Evolutionary conservation across 257 asterid species (phyloP).

Genomic region (Ballota nigra): DNA sequence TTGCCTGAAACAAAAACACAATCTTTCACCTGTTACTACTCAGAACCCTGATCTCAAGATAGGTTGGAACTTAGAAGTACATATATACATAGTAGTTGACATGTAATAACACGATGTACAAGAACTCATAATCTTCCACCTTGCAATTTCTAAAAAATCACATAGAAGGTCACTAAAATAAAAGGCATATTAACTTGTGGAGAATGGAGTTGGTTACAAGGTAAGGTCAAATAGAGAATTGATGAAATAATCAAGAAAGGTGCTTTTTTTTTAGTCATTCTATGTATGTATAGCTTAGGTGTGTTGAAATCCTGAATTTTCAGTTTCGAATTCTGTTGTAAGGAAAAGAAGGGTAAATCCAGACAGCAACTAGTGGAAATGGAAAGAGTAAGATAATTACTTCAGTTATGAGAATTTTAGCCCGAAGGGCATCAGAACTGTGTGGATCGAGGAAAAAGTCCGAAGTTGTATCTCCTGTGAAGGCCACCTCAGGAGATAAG

Average conservation of each 20-base stretch:
- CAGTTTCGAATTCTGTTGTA: not conserved
- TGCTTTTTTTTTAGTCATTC: not conserved
- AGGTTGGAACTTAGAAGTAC: not conserved
- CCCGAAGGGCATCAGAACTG: conserved; percentile 93
- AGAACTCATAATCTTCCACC: not conserved
- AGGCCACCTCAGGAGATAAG: conserved; percentile 91
- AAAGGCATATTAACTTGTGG: no score
- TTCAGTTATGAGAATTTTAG: conserved; percentile 91
- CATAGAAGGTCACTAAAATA: not conserved
- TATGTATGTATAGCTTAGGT: not conserved
- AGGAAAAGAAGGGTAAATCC: not conserved
- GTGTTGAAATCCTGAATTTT: not conserved
- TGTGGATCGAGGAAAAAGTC: conserved; percentile 78
- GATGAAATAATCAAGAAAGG: not conserved
- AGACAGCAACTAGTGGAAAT: not conserved
- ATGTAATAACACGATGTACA: not conserved
- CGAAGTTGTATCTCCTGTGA: conserved; percentile 92
- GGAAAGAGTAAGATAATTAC: conserved; percentile 37
- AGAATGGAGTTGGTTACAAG: not conserved
- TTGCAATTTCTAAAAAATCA: not conserved
- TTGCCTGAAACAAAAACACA: conserved; percentile 65
- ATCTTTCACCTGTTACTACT: not conserved
- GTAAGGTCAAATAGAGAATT: not conserved
- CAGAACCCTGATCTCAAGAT: not conserved
- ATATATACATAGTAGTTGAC: not conserved